Percentiles rank a stretch among this genome's conserved stretches.
Evolutionary conservation across 306 rosid genomes (phyloP).

Genomic region (Sphenostylis stenocarpa): DNA sequence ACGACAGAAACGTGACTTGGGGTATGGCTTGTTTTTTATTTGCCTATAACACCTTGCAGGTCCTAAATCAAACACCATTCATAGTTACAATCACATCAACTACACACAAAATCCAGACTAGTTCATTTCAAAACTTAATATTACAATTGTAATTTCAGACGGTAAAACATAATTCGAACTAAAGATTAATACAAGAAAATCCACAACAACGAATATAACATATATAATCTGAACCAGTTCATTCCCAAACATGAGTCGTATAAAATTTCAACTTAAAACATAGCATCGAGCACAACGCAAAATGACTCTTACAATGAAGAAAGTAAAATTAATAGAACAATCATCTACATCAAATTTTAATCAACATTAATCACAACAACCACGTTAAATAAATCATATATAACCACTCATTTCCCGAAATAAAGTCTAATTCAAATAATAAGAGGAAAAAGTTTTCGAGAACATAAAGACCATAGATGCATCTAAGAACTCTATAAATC

Average conservation of each 20-base stretch:
- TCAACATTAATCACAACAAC: not conserved
- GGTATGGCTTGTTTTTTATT: slow-evolving; percentile 82
- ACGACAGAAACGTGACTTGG: slow-evolving; percentile 82
- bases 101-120: not conserved
- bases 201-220: not conserved
- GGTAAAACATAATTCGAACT: not conserved
- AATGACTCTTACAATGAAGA: not conserved
- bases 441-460: not conserved
- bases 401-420: not conserved
- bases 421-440: not conserved
- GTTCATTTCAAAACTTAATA: not conserved
- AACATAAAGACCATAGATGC: too few species aligned
- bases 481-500: not conserved
- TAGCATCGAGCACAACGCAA: not conserved
- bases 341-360: not conserved
- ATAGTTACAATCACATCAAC: not conserved
- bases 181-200: not conserved
- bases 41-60: slow-evolving; percentile 89
- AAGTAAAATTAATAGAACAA: not conserved
- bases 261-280: not conserved
- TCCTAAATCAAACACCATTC: slow-evolving; percentile 45
- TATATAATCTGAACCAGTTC: not conserved
- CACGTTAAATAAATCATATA: not conserved
- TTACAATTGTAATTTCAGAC: not conserved
- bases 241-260: not conserved